Evolutionary conservation across 176 grass and related monocot genomes (phyloP).

Genomic region (Aegilops tauschii): DNA sequence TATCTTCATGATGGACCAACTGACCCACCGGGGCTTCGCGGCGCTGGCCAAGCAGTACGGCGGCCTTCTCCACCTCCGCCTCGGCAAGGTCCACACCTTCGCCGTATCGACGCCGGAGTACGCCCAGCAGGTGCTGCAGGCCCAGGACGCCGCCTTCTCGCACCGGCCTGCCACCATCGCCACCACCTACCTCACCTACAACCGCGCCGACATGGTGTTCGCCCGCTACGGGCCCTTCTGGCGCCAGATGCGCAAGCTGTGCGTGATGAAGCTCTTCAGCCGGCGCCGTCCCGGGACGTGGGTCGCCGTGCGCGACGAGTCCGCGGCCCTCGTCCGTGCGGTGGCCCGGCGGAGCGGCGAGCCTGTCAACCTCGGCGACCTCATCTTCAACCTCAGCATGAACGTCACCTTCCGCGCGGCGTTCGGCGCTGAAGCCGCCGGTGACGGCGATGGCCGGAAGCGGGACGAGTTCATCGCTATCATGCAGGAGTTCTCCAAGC

Average conservation of each 20-base stretch:
- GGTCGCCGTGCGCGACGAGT: slow-evolving; percentile 68
- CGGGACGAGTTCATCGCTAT: slow-evolving; percentile 75
- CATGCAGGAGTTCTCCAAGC: slow-evolving; percentile 81
- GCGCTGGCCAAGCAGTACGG: slow-evolving; percentile 56
- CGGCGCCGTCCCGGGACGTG: slow-evolving; percentile 69
- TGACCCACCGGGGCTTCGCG: slow-evolving; percentile 83
- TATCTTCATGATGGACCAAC: slow-evolving; percentile 91
- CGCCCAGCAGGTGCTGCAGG: slow-evolving; percentile 78
- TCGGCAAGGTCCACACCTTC: slow-evolving; percentile 58
- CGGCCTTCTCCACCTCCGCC: slow-evolving; percentile 61
- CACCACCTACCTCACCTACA: slow-evolving; percentile 68
- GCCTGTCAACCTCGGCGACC: slow-evolving; percentile 63
- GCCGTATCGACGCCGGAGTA: slow-evolving; percentile 82
- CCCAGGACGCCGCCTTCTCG: slow-evolving; percentile 80
- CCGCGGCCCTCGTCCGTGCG: slow-evolving; percentile 24
- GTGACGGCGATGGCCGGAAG: slow-evolving; percentile 25
- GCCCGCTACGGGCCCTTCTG: slow-evolving; percentile 90
- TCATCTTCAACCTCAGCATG: slow-evolving; percentile 68
- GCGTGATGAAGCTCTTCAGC: slow-evolving; percentile 86
- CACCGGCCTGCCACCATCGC: slow-evolving; percentile 79
- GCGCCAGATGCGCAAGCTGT: slow-evolving; percentile 92
- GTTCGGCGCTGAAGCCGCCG: slow-evolving; percentile 41
- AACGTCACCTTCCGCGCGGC: slow-evolving; percentile 84
- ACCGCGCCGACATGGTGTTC: slow-evolving; percentile 92
- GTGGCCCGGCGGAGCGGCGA: slow-evolving; percentile 33